Conservation (phyloP, 1,284 basidiomycete species). For the Rhodotorula mucilaginosa region DNA sequence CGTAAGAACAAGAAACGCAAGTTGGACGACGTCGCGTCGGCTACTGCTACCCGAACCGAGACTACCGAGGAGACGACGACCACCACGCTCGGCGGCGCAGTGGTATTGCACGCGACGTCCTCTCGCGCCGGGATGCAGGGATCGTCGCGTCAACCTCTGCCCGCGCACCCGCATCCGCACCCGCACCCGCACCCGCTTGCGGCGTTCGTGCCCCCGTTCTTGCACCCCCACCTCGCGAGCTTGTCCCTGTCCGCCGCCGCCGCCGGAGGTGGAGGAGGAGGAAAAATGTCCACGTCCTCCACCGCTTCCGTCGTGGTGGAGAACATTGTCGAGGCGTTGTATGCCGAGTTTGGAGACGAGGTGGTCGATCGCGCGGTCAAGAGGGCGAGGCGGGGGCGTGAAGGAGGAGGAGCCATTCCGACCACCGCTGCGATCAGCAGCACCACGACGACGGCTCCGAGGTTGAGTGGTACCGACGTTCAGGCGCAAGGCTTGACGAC, state of each 20-base stretch:
- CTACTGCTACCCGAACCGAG: constrained; percentile 1
- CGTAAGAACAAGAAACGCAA: constrained; percentile 26
- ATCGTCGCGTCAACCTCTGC: no score
- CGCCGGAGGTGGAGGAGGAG: no score
- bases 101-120: constrained; percentile 13
- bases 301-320: constrained; percentile 3
- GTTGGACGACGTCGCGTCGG: constrained; percentile 1
- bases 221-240: constrained; percentile 7
- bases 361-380: background rate
- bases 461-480: no score
- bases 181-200: background rate
- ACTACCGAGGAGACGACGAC: background rate
- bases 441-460: no score
- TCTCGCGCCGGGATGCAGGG: background rate
- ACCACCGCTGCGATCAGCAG: no score
- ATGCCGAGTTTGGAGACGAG: constrained; percentile 17
- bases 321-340: constrained; percentile 8
- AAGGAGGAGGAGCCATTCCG: no score
- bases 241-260: background rate
- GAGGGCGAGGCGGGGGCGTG: background rate
- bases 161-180: background rate
- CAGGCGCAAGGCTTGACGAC: background rate
- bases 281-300: no score
- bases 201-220: constrained; percentile 9
- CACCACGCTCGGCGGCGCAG: no score